A percentile compares a stretch with the other conserved stretches of the same genome.
Evolutionary conservation across 208 protist species (phyloP).

Genomic region (Leishmania martiniquensis): DNA sequence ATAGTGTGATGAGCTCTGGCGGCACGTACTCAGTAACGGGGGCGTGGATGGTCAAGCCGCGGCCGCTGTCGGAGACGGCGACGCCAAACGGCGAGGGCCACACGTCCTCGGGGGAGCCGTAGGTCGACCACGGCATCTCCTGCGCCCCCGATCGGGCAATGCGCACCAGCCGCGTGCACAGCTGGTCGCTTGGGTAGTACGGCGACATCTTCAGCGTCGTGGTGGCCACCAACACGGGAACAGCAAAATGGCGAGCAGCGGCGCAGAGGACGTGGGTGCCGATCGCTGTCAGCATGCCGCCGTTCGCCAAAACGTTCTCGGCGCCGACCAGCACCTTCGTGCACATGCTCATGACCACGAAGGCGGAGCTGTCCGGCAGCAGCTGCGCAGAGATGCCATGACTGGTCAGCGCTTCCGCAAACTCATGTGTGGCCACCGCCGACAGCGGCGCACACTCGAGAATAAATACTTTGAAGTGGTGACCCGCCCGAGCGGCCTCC

Average conservation of each 20-base stretch:
- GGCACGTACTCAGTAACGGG: conserved; percentile 98
- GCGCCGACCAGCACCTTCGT: conserved; percentile 97
- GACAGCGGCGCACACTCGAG: conserved; percentile 87
- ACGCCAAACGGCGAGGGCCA: conserved; percentile 56
- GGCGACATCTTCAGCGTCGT: conserved; percentile 97
- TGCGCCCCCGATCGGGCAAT: conserved; percentile 73
- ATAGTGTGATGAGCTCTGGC: conserved; percentile 96
- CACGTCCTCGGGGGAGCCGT: conserved; percentile 66
- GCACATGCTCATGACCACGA: conserved; percentile 97
- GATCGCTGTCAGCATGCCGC: conserved; percentile 94
- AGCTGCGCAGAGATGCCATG: conserved; percentile 90
- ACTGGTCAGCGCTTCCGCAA: conserved; percentile 80
- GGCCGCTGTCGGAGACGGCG: conserved; percentile 31
- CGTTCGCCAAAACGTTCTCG: conserved; percentile 96
- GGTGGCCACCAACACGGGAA: conserved; percentile 96
- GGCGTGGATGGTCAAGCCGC: conserved; percentile 85
- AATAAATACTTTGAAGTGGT: conserved; percentile 94
- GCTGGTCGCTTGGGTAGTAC: conserved; percentile 94
- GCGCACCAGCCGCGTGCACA: conserved; percentile 88
- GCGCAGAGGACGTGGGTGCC: conserved; percentile 95
- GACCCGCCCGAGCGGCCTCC: conserved; percentile 33
- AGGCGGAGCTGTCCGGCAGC: conserved; percentile 95
- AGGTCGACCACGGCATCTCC: conserved; percentile 88
- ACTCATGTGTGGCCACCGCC: conserved; percentile 47
- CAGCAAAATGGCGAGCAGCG: conserved; percentile 94